Conservation (phyloP, 2,329 filamentous ascomycete species). For the Venturia asperata region DNA sequence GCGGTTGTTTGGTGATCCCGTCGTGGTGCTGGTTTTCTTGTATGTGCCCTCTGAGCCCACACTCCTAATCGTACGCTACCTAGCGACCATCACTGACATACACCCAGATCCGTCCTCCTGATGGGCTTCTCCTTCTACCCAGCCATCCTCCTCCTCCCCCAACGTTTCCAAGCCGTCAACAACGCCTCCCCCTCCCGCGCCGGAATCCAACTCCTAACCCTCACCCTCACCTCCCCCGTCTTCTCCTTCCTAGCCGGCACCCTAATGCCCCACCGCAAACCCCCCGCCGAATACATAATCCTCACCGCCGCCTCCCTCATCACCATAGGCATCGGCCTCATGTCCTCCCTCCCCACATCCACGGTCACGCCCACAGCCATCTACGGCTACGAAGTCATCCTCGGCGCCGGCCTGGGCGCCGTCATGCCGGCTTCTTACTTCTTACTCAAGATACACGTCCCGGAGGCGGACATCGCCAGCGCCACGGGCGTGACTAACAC, state of each 20-base stretch:
- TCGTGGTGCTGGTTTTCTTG: not conserved
- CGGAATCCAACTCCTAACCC: slow-evolving; percentile 10
- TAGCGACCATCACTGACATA: not conserved
- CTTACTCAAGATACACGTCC: not conserved
- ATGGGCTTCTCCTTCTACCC: slow-evolving; percentile 12
- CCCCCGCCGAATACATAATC: not conserved
- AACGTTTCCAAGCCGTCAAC: slow-evolving; percentile 15
- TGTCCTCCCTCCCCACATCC: not conserved
- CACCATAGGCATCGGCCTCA: slow-evolving; percentile 9
- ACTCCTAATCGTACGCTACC: not conserved
- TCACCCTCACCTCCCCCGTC: not conserved
- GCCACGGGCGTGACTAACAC: not conserved
- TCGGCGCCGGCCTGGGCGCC: not conserved
- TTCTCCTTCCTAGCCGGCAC: not conserved
- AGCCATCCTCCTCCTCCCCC: slow-evolving; percentile 13
- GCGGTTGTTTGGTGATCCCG: not conserved
- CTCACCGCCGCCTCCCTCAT: slow-evolving; percentile 7
- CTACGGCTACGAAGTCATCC: slow-evolving; percentile 11
- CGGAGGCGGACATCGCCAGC: not conserved
- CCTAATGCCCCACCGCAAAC: not conserved
- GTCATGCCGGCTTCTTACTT: not conserved
- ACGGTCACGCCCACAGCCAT: not conserved
- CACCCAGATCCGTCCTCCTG: slow-evolving; percentile 2
- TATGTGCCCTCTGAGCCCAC: not conserved
- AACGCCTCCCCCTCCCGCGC: not conserved